phyloP scores from a whole-genome alignment of 202 grass and related monocot genomes.

The Sporobolus alterniflorus region DNA sequence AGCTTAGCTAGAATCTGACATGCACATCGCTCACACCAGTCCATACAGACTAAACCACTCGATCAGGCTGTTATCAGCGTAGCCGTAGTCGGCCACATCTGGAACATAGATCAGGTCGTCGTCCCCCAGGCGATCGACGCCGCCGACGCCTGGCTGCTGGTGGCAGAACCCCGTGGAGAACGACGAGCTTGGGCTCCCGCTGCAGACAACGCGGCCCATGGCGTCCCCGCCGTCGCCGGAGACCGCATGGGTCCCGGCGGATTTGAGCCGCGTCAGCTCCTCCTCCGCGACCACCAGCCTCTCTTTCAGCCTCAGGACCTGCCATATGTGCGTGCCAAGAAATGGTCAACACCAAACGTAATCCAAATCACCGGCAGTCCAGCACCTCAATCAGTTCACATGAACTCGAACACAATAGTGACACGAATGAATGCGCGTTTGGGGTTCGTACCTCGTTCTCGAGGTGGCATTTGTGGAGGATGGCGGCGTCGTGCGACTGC shows the following conservation, averaged over 20 bases:
- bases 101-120: conserved; percentile 55
- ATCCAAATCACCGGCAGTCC: too few species aligned
- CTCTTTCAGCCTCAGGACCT: conserved; percentile 89
- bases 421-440: background rate
- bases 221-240: conserved; percentile 38
- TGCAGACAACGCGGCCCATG: conserved; percentile 13
- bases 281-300: conserved; percentile 59
- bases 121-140: conserved; percentile 38
- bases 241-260: conserved; percentile 11
- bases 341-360: background rate
- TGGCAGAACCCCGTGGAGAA: conserved; percentile 70
- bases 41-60: conserved; percentile 66
- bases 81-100: conserved; percentile 29
- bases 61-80: conserved; percentile 47
- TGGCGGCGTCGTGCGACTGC: conserved; percentile 46
- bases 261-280: conserved; percentile 62
- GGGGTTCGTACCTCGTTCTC: conserved; percentile 56
- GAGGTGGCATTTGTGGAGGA: conserved; percentile 71
- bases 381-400: background rate
- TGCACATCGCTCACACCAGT: conserved; percentile 16
- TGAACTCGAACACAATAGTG: background rate
- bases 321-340: background rate
- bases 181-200: conserved; percentile 65
- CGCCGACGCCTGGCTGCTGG: conserved; percentile 44
- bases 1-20: conserved; percentile 30